phyloP scores from a whole-genome alignment of 108 stramenopile species.

The Tribonema minus region DNA sequence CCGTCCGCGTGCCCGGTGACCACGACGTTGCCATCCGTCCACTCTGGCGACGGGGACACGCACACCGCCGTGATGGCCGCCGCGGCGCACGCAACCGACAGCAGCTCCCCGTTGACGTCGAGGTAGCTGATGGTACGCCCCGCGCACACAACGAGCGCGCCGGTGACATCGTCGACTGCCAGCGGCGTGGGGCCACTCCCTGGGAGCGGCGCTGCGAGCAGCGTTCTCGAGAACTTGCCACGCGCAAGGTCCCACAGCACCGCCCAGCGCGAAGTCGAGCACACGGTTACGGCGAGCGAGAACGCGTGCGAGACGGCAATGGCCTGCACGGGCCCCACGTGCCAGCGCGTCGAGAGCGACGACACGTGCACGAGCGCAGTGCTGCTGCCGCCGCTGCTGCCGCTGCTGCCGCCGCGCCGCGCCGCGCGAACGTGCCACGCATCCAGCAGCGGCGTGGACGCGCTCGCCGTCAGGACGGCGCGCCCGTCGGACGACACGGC shows the following conservation, averaged over 20 bases:
- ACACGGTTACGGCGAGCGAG: background rate
- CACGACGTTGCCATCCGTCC: background rate
- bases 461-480: background rate
- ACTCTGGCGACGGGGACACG: background rate
- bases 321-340: background rate
- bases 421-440: background rate
- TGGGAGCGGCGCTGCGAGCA: background rate
- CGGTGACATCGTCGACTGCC: background rate
- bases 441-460: background rate
- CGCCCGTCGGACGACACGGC: background rate
- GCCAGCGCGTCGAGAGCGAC: background rate
- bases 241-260: background rate
- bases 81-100: background rate
- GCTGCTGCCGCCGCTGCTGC: background rate
- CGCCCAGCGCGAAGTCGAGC: background rate
- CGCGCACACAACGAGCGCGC: background rate
- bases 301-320: background rate
- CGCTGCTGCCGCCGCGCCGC: background rate
- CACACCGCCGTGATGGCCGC: background rate
- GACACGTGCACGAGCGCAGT: background rate
- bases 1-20: background rate
- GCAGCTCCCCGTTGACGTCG: background rate
- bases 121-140: background rate
- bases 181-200: background rate
- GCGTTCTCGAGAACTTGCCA: background rate